Conservation (phyloP, 352 stramenopile species). For the Globisporangium yorkense region DNA sequence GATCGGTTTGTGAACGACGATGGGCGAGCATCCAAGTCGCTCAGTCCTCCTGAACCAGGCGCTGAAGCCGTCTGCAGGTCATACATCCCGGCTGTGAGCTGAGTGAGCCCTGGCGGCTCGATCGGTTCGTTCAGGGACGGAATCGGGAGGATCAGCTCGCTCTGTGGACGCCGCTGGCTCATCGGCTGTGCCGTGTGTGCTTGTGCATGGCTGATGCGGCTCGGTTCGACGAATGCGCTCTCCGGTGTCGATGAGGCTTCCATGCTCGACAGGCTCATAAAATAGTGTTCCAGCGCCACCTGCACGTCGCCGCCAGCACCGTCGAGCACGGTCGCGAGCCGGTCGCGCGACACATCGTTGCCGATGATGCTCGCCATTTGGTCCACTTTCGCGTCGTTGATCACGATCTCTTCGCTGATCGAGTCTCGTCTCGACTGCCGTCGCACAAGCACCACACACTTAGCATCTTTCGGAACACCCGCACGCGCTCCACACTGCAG, state of each 20-base stretch:
- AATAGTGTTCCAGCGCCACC: constrained; percentile 86
- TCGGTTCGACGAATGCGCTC: constrained; percentile 1
- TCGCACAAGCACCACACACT: not conserved
- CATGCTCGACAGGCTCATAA: constrained; percentile 67
- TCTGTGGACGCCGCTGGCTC: constrained; percentile 46
- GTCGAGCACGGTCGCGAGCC: constrained; percentile 69
- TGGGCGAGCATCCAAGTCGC: not conserved
- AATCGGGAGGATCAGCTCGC: constrained; percentile 66
- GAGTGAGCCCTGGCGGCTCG: constrained; percentile 12
- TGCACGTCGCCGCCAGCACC: constrained; percentile 78
- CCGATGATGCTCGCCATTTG: constrained; percentile 82
- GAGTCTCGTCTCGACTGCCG: constrained; percentile 35
- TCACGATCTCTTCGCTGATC: constrained; percentile 62
- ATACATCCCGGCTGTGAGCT: constrained; percentile 11
- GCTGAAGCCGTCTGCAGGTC: constrained; percentile 8
- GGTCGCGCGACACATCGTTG: constrained; percentile 60
- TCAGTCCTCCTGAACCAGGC: not conserved
- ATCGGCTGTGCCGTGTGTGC: constrained; percentile 26
- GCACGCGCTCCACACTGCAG: not conserved
- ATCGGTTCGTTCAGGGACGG: constrained; percentile 32
- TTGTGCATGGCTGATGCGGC: constrained; percentile 17
- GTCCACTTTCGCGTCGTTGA: constrained; percentile 74
- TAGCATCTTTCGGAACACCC: too few species aligned
- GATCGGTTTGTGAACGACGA: constrained; percentile 1
- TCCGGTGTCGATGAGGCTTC: constrained; percentile 13